phyloP scores from a whole-genome alignment of 2,329 filamentous ascomycete species.

The Diaporthe capsici region DNA sequence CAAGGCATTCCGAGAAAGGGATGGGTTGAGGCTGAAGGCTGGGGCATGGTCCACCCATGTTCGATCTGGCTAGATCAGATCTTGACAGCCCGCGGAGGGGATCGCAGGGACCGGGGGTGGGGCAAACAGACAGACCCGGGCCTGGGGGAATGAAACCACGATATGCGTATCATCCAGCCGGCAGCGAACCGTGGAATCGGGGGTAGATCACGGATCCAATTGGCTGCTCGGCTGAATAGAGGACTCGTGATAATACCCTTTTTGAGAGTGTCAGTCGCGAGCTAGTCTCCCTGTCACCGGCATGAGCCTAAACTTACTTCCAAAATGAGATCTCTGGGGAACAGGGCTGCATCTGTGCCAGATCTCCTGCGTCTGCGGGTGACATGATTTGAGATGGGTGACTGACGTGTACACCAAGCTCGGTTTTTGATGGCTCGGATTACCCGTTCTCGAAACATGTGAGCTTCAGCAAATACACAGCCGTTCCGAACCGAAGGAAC shows the following conservation, averaged over 20 bases:
- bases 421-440: background rate
- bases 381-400: constrained; percentile 15
- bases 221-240: constrained; percentile 4
- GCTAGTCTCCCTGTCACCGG: constrained; percentile 24
- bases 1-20: constrained; percentile 29
- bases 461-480: constrained; percentile 22
- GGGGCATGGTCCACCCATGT: constrained; percentile 21
- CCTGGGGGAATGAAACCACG: constrained; percentile 9
- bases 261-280: constrained; percentile 31
- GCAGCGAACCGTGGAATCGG: constrained; percentile 11
- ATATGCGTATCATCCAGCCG: constrained; percentile 16
- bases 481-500: background rate
- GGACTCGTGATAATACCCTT: constrained; percentile 31
- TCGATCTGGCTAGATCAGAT: constrained; percentile 11
- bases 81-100: constrained; percentile 6
- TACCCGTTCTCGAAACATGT: constrained; percentile 9
- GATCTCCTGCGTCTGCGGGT: background rate
- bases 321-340: constrained; percentile 25
- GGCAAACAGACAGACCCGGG: constrained; percentile 3
- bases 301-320: constrained; percentile 19
- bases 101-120: background rate
- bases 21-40: constrained; percentile 23
- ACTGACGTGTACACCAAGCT: background rate
- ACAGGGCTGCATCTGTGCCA: background rate
- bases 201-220: constrained; percentile 2